Evolutionary conservation across 495 filamentous ascomycete species (phyloP).

Genomic region (Antarctomyces pellizariae): DNA sequence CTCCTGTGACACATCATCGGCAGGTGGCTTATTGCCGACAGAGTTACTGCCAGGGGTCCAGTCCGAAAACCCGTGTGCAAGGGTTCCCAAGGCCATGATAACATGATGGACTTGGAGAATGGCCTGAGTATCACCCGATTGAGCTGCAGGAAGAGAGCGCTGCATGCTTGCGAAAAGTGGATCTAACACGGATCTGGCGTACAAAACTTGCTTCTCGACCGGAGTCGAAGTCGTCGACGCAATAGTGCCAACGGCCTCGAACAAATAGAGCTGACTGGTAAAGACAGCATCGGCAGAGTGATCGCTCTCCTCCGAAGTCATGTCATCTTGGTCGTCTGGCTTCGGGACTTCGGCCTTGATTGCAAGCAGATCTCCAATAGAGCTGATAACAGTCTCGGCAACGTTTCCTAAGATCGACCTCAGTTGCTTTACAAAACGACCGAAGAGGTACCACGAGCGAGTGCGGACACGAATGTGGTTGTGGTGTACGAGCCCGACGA

Average conservation of each 20-base stretch:
- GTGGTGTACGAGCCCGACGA: conserved; percentile 75
- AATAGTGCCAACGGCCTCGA: conserved; percentile 81
- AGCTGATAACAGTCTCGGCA: conserved; percentile 68
- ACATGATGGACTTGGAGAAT: conserved; percentile 82
- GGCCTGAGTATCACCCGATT: conserved; percentile 55
- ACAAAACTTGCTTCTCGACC: conserved; percentile 58
- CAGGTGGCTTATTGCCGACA: conserved; percentile 28
- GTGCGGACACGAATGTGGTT: conserved; percentile 61
- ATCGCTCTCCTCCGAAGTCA: conserved; percentile 78
- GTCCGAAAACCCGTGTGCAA: conserved; percentile 78
- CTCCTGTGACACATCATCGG: conserved; percentile 48
- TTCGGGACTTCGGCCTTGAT: conserved; percentile 73
- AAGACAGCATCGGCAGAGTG: conserved; percentile 75
- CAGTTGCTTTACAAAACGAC: conserved; percentile 76
- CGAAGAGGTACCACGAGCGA: conserved; percentile 92
- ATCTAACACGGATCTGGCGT: conserved; percentile 61
- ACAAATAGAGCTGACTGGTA: conserved; percentile 74
- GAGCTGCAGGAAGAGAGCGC: conserved; percentile 45
- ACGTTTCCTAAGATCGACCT: conserved; percentile 65
- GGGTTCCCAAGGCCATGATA: conserved; percentile 83
- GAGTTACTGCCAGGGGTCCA: conserved; percentile 42
- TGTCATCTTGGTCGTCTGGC: conserved; percentile 56
- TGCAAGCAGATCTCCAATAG: conserved; percentile 66
- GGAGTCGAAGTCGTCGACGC: conserved; percentile 55
- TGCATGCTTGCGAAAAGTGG: conserved; percentile 76